These are phyloP conservation scores for Akebia trifoliata DNA, from an alignment of 164 flowering plant genomes.

Conservation along the genomic window DNA sequence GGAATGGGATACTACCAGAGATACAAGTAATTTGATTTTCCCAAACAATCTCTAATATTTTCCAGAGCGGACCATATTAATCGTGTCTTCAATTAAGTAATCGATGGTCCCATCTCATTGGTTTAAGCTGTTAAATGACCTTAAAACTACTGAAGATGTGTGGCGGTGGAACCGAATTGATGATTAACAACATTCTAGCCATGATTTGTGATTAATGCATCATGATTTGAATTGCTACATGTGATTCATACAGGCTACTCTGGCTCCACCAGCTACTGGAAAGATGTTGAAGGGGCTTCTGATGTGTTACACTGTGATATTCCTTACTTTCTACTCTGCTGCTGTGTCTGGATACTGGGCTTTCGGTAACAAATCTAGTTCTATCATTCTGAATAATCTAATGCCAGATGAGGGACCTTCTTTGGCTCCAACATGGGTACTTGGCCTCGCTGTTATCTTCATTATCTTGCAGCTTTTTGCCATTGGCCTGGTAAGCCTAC, in stretches of 20 bases:
- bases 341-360: conserved; percentile 85
- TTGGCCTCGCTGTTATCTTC: conserved; percentile 68
- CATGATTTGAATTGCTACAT: background rate
- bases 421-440: conserved; percentile 74
- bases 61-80: too few species aligned
- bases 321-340: conserved; percentile 76
- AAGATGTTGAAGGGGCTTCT: conserved; percentile 88
- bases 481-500: conserved; percentile 73
- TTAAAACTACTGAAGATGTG: too few species aligned
- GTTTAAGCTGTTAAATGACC: too few species aligned
- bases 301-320: conserved; percentile 79
- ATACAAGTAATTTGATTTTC: conserved; percentile 56
- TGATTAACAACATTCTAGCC: background rate
- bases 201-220: too few species aligned
- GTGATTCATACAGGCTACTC: conserved; percentile 67
- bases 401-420: conserved; percentile 86
- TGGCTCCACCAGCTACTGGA: conserved; percentile 96
- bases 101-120: too few species aligned
- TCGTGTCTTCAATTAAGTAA: too few species aligned
- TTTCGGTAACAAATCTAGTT: conserved; percentile 66
- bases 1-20: conserved; percentile 95
- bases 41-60: too few species aligned
- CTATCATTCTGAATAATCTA: conserved; percentile 75
- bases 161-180: too few species aligned
- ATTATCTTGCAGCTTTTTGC: conserved; percentile 92